These are phyloP conservation scores for Pseudozyma pruni DNA, from an alignment of 1,284 basidiomycete genomes.

Conservation along the genomic window DNA sequence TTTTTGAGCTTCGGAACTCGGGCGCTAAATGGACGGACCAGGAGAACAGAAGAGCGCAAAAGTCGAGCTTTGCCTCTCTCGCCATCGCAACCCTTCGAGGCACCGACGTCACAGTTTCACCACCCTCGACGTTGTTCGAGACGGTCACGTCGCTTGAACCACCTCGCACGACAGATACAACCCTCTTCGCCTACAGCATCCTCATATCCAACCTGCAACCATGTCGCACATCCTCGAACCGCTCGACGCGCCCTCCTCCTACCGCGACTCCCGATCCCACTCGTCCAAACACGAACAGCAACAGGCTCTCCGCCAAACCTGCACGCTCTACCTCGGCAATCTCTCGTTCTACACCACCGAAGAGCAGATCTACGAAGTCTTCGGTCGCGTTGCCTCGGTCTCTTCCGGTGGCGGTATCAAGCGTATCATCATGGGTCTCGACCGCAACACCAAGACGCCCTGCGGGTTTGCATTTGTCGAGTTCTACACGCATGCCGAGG, in stretches of 20 bases:
- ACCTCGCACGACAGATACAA: no score
- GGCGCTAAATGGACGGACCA: background rate
- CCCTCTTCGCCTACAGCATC: no score
- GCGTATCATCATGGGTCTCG: conserved; percentile 98
- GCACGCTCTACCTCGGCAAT: conserved; percentile 77
- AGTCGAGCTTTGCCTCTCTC: background rate
- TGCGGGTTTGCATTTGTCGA: conserved; percentile 99
- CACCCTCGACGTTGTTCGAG: no score
- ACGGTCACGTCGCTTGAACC: no score
- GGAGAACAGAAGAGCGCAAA: background rate
- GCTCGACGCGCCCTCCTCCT: conserved; percentile 92
- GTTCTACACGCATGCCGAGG: conserved; percentile 95
- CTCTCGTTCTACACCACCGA: conserved; percentile 81
- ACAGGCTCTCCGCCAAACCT: conserved; percentile 70
- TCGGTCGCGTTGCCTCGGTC: conserved; percentile 87
- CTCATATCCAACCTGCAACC: conserved; percentile 11
- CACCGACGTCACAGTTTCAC: conserved; percentile 57
- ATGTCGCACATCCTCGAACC: conserved; percentile 89
- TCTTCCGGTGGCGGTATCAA: conserved; percentile 95
- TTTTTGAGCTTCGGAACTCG: conserved; percentile 1
- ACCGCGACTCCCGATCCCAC: conserved; percentile 68
- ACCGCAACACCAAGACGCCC: conserved; percentile 95
- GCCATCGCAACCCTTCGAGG: background rate
- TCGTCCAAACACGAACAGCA: conserved; percentile 68
- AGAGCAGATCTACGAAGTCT: conserved; percentile 99